phyloP scores from a whole-genome alignment of 306 rosid species.

The Begonia loranthoides region DNA sequence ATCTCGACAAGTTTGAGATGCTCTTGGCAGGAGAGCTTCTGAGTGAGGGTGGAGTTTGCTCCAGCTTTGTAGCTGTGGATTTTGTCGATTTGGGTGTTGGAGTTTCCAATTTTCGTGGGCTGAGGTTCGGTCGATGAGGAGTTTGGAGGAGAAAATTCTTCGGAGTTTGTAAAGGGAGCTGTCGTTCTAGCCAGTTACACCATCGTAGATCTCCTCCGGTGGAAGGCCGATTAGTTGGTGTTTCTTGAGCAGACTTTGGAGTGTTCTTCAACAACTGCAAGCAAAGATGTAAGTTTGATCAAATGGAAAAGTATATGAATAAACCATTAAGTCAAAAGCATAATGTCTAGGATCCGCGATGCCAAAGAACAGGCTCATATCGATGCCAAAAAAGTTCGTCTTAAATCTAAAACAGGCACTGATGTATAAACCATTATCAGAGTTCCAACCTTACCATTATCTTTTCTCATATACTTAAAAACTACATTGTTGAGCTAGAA shows the following conservation, averaged over 20 bases:
- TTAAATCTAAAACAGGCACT: too few relatives aligned
- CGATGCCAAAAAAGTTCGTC: too few relatives aligned
- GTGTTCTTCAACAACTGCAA: conserved; percentile 75
- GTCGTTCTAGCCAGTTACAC: conserved; percentile 99
- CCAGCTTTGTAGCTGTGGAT: conserved; percentile 34
- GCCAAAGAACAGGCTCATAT: too few relatives aligned
- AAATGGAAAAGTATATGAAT: too few relatives aligned
- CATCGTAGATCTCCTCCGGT: conserved; percentile 73
- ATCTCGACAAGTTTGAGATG: conserved; percentile 30
- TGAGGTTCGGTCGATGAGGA: conserved; percentile 5
- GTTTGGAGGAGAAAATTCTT: conserved; percentile 12
- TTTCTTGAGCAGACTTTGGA: conserved; percentile 57
- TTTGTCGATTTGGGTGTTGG: conserved; percentile 73
- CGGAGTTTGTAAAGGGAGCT: conserved; percentile 35
- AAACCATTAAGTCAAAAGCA: too few relatives aligned
- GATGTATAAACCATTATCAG: too few relatives aligned
- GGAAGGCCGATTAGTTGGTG: conserved; percentile 29
- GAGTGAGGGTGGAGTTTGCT: conserved; percentile 33
- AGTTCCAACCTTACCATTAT: too few relatives aligned
- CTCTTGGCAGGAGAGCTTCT: conserved; percentile 42
- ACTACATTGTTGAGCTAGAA: too few relatives aligned
- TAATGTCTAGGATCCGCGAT: too few relatives aligned
- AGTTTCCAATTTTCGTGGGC: conserved; percentile 45
- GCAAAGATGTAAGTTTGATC: too few relatives aligned
- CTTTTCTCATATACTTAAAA: too few relatives aligned